Base-by-base conservation (phyloP, 1,139 yeast species). In the Saccharomycopsis crataegensis region DNA sequence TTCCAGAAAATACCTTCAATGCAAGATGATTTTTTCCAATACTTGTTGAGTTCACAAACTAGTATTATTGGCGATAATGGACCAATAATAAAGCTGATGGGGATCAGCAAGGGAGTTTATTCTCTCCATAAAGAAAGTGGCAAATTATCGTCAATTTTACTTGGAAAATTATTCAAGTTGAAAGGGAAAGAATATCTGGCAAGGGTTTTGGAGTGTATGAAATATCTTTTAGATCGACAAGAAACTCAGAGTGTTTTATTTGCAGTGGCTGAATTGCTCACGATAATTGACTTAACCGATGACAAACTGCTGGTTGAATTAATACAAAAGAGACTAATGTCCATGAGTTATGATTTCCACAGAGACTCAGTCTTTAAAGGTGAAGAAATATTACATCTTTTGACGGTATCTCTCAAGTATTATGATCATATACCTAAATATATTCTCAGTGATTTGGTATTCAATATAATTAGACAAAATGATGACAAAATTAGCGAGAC, bases 341-440 rank as follows among this genome's bases (percentile, higher is more conserved):
- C 40, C 11, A 36, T 61, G 51, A 54, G 56, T 1, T 73, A 70
- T 57, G 70, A 71, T 53, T 67, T 61, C 53, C 74, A 71, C 51
- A 62, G 58, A 43, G 71, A 68, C 44, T 60, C 67, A 1, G 54
- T 57, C 40, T 67, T 64, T 28, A 65, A 65, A 55, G 75, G 74
- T 0, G 75, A 71, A 55, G 76, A 64, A 49, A 59, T 57, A 9
- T 37, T 66, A 2, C 57, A 58, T 42, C 48, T 64, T 7, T 31
- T 65, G 2, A 50, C 59, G 0, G 50, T 43, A 1, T 36, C 62
- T 16, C 17, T 57, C 14, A 7, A 38, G 6, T 50, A 47, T 14
- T 51, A 43, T 36, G 43, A 36, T 31, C 14, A 33, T 14, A 7
- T 41, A n/a, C 56, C 59, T 8, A 37, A 49, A 4, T 42, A 53